Base-by-base conservation (phyloP, 768 basidiomycete genomes). In the Pleurotus djamor region DNA sequence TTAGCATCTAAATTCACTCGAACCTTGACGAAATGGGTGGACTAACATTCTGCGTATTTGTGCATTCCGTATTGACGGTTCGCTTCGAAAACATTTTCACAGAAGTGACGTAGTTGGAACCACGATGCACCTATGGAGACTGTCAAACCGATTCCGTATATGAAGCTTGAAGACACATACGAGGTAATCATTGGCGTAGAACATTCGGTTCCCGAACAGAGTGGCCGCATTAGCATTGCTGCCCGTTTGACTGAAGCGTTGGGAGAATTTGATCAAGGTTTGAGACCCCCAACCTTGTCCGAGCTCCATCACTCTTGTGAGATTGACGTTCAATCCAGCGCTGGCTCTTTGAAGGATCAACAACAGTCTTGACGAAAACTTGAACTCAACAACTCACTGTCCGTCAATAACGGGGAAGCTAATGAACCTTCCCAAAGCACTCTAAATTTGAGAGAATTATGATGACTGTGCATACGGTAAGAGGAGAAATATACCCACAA, bases 131-230 rank as follows among this genome's bases (percentile, higher is more conserved):
- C 87, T 89, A 58, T 3, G 16, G 47, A 14, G 37, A 60, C 9
- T 17, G 3, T 21, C 21, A n/a, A 14, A 1, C n/a, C 33, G 10
- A 44, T n/a, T 32, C 44, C 37, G 8, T 12, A 48, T 5, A 28
- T 3, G 17, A 57, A 8, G 13, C 32, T 28, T 8, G 37, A 33
- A 45, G 0, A 57, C 12, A 60, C 73, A 10, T 54, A 85, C 88
- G 86, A 89, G 86, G 63, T 88, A 89, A 65, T 90, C 88, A 61
- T 83, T 85, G 48, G 77, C 75, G 65, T 78, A 87, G 69, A 89
- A 89, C 80, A 86, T 83, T 12, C 78, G 76, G 63, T 87, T 89
- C 0, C 88, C 87, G 1, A 61, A 41, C 12, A 88, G 62, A 14
- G 69, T 66, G 2, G 86, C 86, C 0, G 78, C 80, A 63, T 88